These are phyloP conservation scores for Chlorella sp. DNA, from an alignment of 139 green algal genomes.

Conservation along the genomic window DNA sequence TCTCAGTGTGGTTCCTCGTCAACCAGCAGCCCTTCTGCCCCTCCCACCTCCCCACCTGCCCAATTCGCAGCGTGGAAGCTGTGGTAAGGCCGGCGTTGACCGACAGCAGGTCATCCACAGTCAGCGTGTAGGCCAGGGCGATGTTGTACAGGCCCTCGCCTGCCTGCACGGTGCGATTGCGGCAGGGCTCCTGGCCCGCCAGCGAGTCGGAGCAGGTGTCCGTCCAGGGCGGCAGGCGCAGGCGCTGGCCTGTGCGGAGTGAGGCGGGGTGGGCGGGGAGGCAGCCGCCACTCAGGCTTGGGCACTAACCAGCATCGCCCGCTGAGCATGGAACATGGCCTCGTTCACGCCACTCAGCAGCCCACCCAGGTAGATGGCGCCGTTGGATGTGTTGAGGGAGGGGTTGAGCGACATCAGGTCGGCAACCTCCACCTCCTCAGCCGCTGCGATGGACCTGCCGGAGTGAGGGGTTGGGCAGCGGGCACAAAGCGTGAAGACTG, in stretches of 20 bases:
- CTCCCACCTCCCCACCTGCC: background rate
- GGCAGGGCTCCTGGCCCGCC: background rate
- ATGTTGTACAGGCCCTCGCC: slow-evolving; percentile 31
- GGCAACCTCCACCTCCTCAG: background rate
- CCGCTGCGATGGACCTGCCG: no score
- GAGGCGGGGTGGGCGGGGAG: no score
- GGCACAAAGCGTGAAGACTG: no score
- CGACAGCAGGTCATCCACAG: slow-evolving; percentile 19
- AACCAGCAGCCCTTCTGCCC: no score
- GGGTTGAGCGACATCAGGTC: background rate
- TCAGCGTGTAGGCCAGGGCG: background rate
- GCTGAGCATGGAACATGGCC: no score
- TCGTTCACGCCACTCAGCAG: no score
- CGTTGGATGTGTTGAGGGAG: background rate
- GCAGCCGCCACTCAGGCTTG: no score
- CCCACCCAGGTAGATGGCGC: background rate
- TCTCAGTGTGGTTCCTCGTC: no score
- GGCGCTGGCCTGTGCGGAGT: background rate
- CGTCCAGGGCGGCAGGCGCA: background rate
- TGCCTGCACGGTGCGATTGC: background rate
- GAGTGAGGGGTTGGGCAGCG: no score
- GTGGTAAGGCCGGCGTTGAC: slow-evolving; percentile 30
- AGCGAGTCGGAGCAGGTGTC: background rate
- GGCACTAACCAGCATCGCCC: no score
- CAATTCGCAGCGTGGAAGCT: background rate